phyloP scores from a whole-genome alignment of 164 flowering plant species.

The Saururus chinensis region DNA sequence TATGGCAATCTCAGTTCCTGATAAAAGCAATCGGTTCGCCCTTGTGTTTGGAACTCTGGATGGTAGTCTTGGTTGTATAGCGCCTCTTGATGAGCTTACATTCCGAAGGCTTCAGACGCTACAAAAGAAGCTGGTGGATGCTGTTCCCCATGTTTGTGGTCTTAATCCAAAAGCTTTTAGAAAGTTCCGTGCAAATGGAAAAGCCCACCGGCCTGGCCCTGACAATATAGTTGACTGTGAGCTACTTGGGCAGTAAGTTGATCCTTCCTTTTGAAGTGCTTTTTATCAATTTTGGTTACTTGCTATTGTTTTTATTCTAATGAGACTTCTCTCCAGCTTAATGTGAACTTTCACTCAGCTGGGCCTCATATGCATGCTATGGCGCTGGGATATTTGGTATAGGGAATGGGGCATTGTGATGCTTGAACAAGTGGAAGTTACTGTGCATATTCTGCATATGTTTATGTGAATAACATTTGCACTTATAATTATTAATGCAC shows the following conservation, averaged over 20 bases:
- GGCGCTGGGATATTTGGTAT: neutral
- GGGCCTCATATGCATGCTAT: neutral
- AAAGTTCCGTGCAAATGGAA: constrained; percentile 76
- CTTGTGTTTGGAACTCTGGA: constrained; percentile 85
- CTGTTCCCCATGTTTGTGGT: constrained; percentile 88
- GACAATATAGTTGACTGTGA: constrained; percentile 95
- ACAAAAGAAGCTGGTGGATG: constrained; percentile 78
- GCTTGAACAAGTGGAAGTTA: too few species aligned
- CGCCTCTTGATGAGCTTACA: constrained; percentile 92
- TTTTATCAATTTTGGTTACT: neutral
- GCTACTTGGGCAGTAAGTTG: constrained; percentile 85
- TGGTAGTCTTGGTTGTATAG: constrained; percentile 91
- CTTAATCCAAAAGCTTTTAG: constrained; percentile 81
- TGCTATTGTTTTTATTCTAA: neutral
- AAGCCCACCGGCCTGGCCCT: constrained; percentile 94
- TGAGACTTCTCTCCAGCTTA: neutral
- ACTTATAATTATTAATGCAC: too few species aligned
- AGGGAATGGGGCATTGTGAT: too few species aligned
- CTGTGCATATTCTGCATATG: too few species aligned
- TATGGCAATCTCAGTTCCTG: constrained; percentile 38
- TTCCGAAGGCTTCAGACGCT: constrained; percentile 88
- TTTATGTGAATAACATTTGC: too few species aligned
- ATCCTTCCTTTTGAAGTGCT: neutral
- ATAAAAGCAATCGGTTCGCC: constrained; percentile 89
- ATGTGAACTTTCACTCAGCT: neutral